These are phyloP conservation scores for Porphyra umbilicalis DNA, from an alignment of 31 red algal genomes.

Conservation along the genomic window DNA sequence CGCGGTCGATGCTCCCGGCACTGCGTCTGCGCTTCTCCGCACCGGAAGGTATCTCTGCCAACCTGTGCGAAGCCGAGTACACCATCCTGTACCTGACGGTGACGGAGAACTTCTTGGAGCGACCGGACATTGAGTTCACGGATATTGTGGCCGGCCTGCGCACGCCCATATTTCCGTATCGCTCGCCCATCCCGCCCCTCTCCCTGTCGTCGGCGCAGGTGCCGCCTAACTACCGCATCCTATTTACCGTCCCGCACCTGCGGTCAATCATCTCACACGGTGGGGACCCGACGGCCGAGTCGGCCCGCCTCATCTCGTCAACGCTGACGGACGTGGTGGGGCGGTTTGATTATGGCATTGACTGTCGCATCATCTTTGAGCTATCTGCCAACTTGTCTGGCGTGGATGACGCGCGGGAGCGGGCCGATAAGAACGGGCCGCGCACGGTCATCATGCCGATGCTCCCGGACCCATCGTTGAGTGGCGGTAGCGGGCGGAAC, in stretches of 20 bases:
- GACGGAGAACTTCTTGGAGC: constrained; percentile 62
- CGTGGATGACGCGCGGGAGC: constrained; percentile 29
- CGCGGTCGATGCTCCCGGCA: constrained; percentile 24
- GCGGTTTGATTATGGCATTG: constrained; percentile 85
- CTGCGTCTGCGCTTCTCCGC: constrained; percentile 57
- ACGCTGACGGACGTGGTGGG: constrained; percentile 58
- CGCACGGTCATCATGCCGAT: neutral
- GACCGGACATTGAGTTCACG: constrained; percentile 68
- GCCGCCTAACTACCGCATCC: constrained; percentile 76
- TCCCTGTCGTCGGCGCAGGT: constrained; percentile 86
- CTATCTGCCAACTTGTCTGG: constrained; percentile 63
- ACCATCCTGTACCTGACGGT: constrained; percentile 70
- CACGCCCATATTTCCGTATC: constrained; percentile 64
- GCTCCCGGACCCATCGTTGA: neutral
- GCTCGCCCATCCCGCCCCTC: constrained; percentile 67
- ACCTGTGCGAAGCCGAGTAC: constrained; percentile 67
- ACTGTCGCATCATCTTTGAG: constrained; percentile 80
- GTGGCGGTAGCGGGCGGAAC: neutral
- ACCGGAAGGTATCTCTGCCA: constrained; percentile 15
- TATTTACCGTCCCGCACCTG: constrained; percentile 63
- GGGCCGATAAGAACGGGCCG: neutral
- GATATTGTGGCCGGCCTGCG: constrained; percentile 78
- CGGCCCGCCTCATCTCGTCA: constrained; percentile 42
- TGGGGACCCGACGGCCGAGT: constrained; percentile 37
- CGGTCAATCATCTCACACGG: constrained; percentile 70